Evolutionary conservation across 225 moss, liverwort and hornwort species (phyloP).

Genomic region (Sphagnum contortum): DNA sequence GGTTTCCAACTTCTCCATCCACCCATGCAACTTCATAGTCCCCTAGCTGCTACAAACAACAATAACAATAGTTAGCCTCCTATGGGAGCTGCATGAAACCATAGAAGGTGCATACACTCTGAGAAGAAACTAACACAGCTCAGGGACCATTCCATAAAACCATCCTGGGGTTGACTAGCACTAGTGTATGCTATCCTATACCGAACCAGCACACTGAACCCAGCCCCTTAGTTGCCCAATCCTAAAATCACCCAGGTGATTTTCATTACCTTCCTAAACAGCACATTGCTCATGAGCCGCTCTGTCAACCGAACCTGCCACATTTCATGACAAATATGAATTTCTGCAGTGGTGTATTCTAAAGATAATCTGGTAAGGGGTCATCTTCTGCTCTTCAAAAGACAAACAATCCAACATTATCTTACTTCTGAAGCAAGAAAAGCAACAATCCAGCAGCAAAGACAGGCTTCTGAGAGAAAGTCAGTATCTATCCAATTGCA

Average conservation of each 20-base stretch:
- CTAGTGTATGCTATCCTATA: too few relatives aligned
- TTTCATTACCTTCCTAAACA: constrained; percentile 75
- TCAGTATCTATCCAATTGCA: too few relatives aligned
- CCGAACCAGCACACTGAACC: too few relatives aligned
- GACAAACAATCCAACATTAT: too few relatives aligned
- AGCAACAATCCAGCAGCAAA: too few relatives aligned
- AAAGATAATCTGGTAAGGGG: neutral
- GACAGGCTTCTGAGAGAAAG: too few relatives aligned
- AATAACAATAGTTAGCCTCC: neutral
- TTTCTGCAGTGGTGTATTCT: neutral
- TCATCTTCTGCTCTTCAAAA: too few relatives aligned
- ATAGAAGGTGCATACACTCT: neutral
- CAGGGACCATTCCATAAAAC: neutral
- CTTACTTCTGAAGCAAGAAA: too few relatives aligned
- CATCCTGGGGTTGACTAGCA: too few relatives aligned
- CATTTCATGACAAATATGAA: neutral
- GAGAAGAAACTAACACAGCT: neutral
- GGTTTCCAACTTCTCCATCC: constrained; percentile 90
- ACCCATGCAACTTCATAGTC: constrained; percentile 99
- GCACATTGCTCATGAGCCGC: constrained; percentile 92
- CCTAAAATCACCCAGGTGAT: too few relatives aligned
- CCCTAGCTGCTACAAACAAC: constrained; percentile 52
- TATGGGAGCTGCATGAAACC: neutral
- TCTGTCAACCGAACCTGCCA: constrained; percentile 88
- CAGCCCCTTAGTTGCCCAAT: too few relatives aligned